These are phyloP conservation scores for Cytospora mali DNA, from an alignment of 2,329 filamentous ascomycete species.

Conservation along the genomic window DNA sequence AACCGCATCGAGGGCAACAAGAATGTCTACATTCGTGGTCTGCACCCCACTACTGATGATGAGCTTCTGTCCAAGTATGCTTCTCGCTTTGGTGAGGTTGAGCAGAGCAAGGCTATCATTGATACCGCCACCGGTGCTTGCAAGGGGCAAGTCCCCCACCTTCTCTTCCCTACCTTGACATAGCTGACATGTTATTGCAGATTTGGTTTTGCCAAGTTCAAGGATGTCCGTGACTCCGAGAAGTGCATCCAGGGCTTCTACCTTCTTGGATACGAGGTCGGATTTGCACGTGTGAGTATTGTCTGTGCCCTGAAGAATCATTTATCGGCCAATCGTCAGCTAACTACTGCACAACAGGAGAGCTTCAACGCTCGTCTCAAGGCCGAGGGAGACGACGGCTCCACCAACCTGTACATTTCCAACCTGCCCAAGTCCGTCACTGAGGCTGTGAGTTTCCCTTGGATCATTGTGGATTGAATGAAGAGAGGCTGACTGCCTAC, in stretches of 20 bases:
- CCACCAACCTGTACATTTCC: conserved; percentile 97
- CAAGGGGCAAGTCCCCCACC: conserved; percentile 73
- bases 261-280: conserved; percentile 93
- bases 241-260: conserved; percentile 96
- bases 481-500: conserved; percentile 30
- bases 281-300: conserved; percentile 80
- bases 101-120: conserved; percentile 98
- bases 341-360: conserved; percentile 59
- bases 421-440: conserved; percentile 92
- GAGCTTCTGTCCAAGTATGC: conserved; percentile 83
- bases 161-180: neutral
- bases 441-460: conserved; percentile 69
- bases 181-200: conserved; percentile 52
- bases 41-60: conserved; percentile 93
- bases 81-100: conserved; percentile 85
- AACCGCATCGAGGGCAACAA: conserved; percentile 90
- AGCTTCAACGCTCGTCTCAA: conserved; percentile 98
- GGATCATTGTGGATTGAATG: conserved; percentile 14
- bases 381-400: conserved; percentile 84
- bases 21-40: conserved; percentile 96
- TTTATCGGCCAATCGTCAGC: neutral
- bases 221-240: conserved; percentile 83
- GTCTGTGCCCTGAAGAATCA: conserved; percentile 3
- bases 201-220: conserved; percentile 97
- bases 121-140: conserved; percentile 90